Conservation (phyloP, 305 asterid species). For the Rubia peregrina region DNA sequence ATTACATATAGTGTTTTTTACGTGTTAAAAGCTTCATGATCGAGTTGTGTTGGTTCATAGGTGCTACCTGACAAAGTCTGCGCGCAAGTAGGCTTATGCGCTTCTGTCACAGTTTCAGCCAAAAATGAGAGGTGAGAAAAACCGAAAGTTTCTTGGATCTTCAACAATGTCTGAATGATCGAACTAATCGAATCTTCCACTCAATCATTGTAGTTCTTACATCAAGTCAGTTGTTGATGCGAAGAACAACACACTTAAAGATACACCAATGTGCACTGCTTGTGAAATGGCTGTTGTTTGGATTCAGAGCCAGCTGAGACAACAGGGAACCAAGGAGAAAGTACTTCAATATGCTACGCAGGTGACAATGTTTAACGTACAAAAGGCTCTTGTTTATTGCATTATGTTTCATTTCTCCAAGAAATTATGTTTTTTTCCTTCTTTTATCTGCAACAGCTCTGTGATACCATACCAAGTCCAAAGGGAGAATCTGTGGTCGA, state of each 20-base stretch:
- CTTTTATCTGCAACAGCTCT: slow-evolving; percentile 39
- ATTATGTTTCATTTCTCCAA: not conserved
- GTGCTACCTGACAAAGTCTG: slow-evolving; percentile 65
- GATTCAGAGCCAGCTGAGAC: slow-evolving; percentile 69
- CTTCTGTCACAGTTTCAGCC: slow-evolving; percentile 32
- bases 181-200: not conserved
- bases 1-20: not conserved
- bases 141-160: not conserved
- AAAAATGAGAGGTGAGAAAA: slow-evolving; percentile 17
- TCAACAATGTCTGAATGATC: not conserved
- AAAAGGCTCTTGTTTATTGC: slow-evolving; percentile 2
- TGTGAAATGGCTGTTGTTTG: slow-evolving; percentile 94
- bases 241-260: slow-evolving; percentile 29
- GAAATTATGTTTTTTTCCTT: not conserved
- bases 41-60: slow-evolving; percentile 33
- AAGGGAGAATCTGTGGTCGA: slow-evolving; percentile 71
- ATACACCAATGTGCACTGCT: slow-evolving; percentile 49
- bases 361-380: slow-evolving; percentile 32
- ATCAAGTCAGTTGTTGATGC: slow-evolving; percentile 64
- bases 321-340: slow-evolving; percentile 51
- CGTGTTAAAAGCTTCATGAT: not conserved
- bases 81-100: slow-evolving; percentile 59
- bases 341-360: slow-evolving; percentile 64
- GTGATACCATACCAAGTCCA: slow-evolving; percentile 81
- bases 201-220: slow-evolving; percentile 49